Evolutionary conservation across 169 alveolate genomes (phyloP), one percentile per base, ranked within the genome.

Genomic region (Eimeria mitis): DNA sequence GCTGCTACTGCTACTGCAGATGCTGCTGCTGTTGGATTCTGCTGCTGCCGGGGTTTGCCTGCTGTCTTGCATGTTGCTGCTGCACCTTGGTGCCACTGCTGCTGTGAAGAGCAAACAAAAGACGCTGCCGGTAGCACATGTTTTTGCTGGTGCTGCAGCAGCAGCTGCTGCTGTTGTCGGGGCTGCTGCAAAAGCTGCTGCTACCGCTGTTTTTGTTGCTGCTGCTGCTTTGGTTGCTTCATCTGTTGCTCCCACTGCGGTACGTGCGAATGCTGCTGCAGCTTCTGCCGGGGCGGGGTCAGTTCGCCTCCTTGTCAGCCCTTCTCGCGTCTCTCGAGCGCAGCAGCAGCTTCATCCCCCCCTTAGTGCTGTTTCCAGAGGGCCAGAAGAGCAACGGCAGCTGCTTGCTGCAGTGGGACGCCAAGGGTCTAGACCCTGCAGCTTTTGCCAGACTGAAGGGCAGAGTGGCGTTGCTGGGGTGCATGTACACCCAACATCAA

Each of bases 321-420:
- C 88, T 92, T 75, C 92, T 92, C 70, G 34, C 70, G 54, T 87
- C 92, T 49, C 76, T 85, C 23, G 92, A 63, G 81, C 31, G 65
- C 81, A 83, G 56, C 90, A 52, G 90, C 54, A n/a, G 90, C 90
- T 47, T 79, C 88, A 52, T 81, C 59, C 89, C 79, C 28, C 96
- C 96, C 37, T 49, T 92, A 25, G 96, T 81, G 68, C 56, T 92
- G 19, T 92, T 92, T 28, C 96, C 96, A 25, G 96, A 92, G 49
- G 96, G 96, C n/a, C 96, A 92, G 87, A 92, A 92, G 68, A 92
- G 96, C 78, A 92, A 92, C 76, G 96, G 96, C 78, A 47, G 52
- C 54, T 92, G 96, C 79, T 61, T 92, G 88, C 44, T 92, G 76
- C 94, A 47, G 71, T 92, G 96, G 96, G 68, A 70, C 21, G 90